A percentile compares a stretch with the other conserved stretches of the same genome.
These are phyloP conservation scores for Albugo laibachii DNA, from an alignment of 352 stramenopile genomes.

Conservation along the genomic window DNA sequence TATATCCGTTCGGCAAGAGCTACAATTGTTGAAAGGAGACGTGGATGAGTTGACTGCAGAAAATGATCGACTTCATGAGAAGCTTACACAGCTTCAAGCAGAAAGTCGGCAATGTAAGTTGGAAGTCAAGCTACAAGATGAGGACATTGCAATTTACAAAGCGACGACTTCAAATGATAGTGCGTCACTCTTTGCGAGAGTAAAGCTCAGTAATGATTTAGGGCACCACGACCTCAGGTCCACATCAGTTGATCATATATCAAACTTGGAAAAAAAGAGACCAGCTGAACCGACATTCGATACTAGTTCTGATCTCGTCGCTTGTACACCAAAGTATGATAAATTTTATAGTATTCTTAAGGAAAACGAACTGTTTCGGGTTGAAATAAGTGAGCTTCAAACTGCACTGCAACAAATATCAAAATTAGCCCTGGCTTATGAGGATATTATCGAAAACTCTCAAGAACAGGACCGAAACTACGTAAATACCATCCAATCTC, in stretches of 20 bases:
- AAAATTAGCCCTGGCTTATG: constrained; percentile 5
- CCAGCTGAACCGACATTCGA: not conserved
- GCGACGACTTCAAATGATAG: too few relatives aligned
- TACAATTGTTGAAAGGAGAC: constrained; percentile 34
- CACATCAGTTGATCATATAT: not conserved
- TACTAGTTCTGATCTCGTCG: too few relatives aligned
- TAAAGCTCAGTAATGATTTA: too few relatives aligned
- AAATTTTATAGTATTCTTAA: constrained; percentile 43
- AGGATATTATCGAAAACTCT: not conserved
- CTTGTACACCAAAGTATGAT: constrained; percentile 15
- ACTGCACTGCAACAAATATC: constrained; percentile 39
- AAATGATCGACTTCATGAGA: constrained; percentile 45
- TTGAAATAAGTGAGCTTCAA: constrained; percentile 29
- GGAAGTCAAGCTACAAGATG: too few relatives aligned
- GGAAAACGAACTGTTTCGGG: constrained; percentile 18
- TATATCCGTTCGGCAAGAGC: constrained; percentile 36
- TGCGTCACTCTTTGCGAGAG: too few relatives aligned
- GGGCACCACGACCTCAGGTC: not conserved
- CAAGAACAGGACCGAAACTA: not conserved
- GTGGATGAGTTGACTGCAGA: constrained; percentile 37
- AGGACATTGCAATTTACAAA: too few relatives aligned
- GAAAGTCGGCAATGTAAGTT: constrained; percentile 5
- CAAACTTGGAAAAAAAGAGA: not conserved
- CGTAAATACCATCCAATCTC: not conserved
- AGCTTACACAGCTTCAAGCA: constrained; percentile 17